Conservation (phyloP, 768 basidiomycete species). For the Lentinula sp. region DNA sequence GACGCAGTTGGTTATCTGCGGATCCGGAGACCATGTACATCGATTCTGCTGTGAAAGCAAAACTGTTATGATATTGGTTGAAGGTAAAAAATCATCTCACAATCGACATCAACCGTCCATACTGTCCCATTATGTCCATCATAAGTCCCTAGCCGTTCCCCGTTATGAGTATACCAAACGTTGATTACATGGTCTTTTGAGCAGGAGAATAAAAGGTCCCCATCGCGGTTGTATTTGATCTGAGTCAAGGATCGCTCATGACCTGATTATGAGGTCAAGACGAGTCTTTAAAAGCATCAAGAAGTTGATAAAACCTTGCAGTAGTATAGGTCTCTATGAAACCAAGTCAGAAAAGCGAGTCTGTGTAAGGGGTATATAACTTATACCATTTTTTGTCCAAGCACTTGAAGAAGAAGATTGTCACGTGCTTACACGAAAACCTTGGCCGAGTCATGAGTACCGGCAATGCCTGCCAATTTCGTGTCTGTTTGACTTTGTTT, state of each 20-base stretch:
- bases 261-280: constrained; percentile 39
- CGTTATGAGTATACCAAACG: constrained; percentile 97
- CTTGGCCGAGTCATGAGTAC: too few relatives aligned
- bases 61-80: constrained; percentile 12
- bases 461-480: too few relatives aligned
- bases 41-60: constrained; percentile 56
- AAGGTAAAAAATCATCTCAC: constrained; percentile 41
- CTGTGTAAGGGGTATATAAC: not conserved
- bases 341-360: not conserved
- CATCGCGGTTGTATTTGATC: constrained; percentile 95
- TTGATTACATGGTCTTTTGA: constrained; percentile 95
- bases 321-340: constrained; percentile 64
- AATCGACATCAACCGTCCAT: constrained; percentile 95
- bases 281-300: not conserved
- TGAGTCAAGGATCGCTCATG: constrained; percentile 97
- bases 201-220: constrained; percentile 92
- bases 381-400: not conserved
- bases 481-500: too few relatives aligned
- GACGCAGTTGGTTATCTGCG: constrained; percentile 87
- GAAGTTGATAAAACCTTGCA: constrained; percentile 45
- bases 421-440: not conserved
- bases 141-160: constrained; percentile 95
- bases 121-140: constrained; percentile 94
- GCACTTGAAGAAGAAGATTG: not conserved
- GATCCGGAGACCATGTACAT: constrained; percentile 85